Percentiles rank a stretch among this genome's conserved stretches.
Evolutionary conservation across 2,329 filamentous ascomycete genomes (phyloP).

Genomic region (Penicillium crustosum): DNA sequence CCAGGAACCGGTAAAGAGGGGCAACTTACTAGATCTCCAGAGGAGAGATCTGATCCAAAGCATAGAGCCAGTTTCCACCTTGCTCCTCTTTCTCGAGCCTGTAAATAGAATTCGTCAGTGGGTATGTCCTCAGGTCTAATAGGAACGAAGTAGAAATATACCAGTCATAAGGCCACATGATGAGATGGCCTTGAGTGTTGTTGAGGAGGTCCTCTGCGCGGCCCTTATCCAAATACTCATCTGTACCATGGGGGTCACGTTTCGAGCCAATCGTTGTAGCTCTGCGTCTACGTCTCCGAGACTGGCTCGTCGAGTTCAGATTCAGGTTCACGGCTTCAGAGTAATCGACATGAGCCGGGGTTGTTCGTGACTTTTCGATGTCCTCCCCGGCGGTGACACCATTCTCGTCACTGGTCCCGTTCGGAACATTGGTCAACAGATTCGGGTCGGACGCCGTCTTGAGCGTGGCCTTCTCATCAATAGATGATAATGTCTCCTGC

Average conservation of each 20-base stretch:
- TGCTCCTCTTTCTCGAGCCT: slow-evolving; percentile 84
- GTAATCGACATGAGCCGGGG: slow-evolving; percentile 37
- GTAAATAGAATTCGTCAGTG: slow-evolving; percentile 13
- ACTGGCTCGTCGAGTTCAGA: slow-evolving; percentile 37
- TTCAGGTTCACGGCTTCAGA: slow-evolving; percentile 44
- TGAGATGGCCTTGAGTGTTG: slow-evolving; percentile 82
- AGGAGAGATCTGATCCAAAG: slow-evolving; percentile 92
- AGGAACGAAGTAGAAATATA: slow-evolving; percentile 31
- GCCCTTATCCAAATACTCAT: slow-evolving; percentile 71
- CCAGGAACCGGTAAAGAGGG: not conserved
- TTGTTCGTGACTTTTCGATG: slow-evolving; percentile 34
- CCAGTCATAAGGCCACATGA: slow-evolving; percentile 95
- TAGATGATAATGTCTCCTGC: slow-evolving; percentile 33
- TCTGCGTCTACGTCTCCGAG: slow-evolving; percentile 43
- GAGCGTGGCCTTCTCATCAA: slow-evolving; percentile 47
- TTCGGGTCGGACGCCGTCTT: slow-evolving; percentile 31
- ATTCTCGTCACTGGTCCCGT: slow-evolving; percentile 28
- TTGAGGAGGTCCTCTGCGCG: slow-evolving; percentile 81
- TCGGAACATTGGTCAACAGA: slow-evolving; percentile 24
- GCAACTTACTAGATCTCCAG: slow-evolving; percentile 77
- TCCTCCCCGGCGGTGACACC: slow-evolving; percentile 27
- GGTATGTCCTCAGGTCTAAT: not conserved
- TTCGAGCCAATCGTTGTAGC: slow-evolving; percentile 49
- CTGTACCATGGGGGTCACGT: slow-evolving; percentile 54
- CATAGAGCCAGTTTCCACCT: slow-evolving; percentile 94